Evolutionary conservation across 2,329 filamentous ascomycete genomes (phyloP).

Genomic region (Scolecobasidium constrictum): DNA sequence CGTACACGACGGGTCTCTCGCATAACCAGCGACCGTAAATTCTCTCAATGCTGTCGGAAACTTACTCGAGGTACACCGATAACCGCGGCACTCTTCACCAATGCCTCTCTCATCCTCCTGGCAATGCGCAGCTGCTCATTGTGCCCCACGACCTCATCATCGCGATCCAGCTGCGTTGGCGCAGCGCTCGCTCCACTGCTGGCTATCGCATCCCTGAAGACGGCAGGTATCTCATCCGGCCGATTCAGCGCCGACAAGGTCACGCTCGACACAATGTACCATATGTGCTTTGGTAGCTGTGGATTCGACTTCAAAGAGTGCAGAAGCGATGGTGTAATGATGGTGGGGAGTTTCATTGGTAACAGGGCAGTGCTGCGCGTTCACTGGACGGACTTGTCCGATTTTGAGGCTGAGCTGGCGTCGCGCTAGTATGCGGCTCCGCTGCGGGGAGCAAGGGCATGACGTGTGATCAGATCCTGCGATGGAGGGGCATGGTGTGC

Average conservation of each 20-base stretch:
- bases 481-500: too few relatives aligned
- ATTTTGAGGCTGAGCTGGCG: too few relatives aligned
- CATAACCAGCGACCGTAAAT: too few relatives aligned
- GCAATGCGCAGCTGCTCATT: conserved; percentile 34
- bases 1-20: too few relatives aligned
- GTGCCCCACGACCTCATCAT: conserved; percentile 8
- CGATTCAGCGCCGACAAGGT: conserved; percentile 38
- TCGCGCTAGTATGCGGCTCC: too few relatives aligned
- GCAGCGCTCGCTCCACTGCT: conserved; percentile 16
- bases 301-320: conserved; percentile 30
- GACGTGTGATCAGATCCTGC: too few relatives aligned
- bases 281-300: conserved; percentile 33
- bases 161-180: too few relatives aligned
- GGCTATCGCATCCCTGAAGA: conserved; percentile 33
- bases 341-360: conserved; percentile 13
- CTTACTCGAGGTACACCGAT: conserved; percentile 40
- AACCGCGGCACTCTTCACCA: conserved; percentile 38
- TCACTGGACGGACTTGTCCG: not conserved
- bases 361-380: conserved; percentile 10
- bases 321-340: conserved; percentile 33
- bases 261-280: conserved; percentile 39
- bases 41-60: too few relatives aligned
- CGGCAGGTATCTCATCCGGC: conserved; percentile 35
- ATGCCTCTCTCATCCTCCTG: conserved; percentile 37
- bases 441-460: too few relatives aligned